Evolutionary conservation across 768 basidiomycete genomes (phyloP), one percentile per base, ranked within the genome.

Genomic region (Tricholoma bakamatsutake): DNA sequence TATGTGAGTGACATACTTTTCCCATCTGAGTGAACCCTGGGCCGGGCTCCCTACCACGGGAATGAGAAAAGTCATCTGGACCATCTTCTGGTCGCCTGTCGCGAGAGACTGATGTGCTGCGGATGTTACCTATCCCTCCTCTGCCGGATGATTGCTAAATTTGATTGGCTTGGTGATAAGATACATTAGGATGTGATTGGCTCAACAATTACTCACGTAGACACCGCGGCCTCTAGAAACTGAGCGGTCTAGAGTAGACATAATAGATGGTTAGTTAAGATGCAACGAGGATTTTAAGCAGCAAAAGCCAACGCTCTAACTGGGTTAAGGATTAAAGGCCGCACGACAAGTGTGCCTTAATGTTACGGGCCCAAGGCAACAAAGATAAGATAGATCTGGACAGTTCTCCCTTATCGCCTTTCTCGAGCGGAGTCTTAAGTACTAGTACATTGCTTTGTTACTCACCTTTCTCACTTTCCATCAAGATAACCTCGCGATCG

Each of bases 61-160:
- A 76, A 50, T 56, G 60, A 2, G 80, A 80, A 54, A 80, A 79
- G 57, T 84, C 81, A 62, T 87, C 84, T 1, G 80, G 76, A 0
- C 77, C 78, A 21, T 73, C 68, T 11, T 62, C 34, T 6, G 77
- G 70, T 17, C 46, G n/a, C 52, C 77, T 70, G 11, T 81, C 81
- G 24, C 76, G 73, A 6, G 82, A 80, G 1, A 40, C 52, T 30
- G 82, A 78, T 27, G 79, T 54, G 21, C 62, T 71, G 56, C 80
- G 78, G 57, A 89, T 84, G 68, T 90, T 90, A 15, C 87, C 87
- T 4, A 75, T 18, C 8, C 88, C 88, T 5, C 87, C 88, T 56
- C 88, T 76, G 6, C 88, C 88, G 33, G 83, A 78, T 3, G 84
- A 84, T 34, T 72, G 69, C 79, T 83, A 54, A 31, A 5, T 5